phyloP scores from a whole-genome alignment of 176 grass and related monocot genomes.

The Bolboschoenus planiculmis region DNA sequence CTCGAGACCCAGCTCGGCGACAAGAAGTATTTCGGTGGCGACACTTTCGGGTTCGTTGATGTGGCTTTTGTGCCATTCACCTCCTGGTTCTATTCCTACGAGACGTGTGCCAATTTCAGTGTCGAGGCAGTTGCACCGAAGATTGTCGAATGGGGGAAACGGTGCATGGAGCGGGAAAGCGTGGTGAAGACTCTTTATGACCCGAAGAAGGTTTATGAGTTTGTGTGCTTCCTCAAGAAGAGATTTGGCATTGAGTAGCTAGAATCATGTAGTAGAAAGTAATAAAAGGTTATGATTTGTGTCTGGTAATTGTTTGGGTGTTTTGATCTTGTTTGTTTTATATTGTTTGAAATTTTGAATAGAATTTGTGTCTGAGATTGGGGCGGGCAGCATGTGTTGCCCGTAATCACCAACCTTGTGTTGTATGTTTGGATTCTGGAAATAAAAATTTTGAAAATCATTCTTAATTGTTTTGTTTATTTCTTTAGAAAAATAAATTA shows the following conservation, averaged over 20 bases:
- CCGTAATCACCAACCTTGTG: not conserved
- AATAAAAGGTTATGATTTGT: not conserved
- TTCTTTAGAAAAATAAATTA: too few species aligned
- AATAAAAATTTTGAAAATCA: not conserved
- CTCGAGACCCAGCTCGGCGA: conserved; percentile 35
- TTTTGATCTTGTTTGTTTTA: not conserved
- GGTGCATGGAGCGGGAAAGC: conserved; percentile 24
- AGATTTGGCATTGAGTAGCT: not conserved
- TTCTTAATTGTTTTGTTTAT: not conserved
- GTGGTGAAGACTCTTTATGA: conserved; percentile 23
- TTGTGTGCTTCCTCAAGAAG: conserved; percentile 32
- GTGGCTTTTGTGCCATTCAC: conserved; percentile 28
- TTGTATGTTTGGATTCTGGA: not conserved
- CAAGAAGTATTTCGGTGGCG: conserved; percentile 33
- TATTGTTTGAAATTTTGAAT: not conserved
- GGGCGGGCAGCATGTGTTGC: not conserved
- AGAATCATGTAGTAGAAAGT: not conserved
- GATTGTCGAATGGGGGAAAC: conserved; percentile 28
- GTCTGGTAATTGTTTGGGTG: not conserved
- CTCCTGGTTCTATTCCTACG: conserved; percentile 27
- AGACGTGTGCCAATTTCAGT: conserved; percentile 21
- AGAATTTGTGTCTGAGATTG: not conserved
- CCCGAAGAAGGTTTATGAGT: conserved; percentile 26
- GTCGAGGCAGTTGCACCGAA: conserved; percentile 17
- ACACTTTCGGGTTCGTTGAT: conserved; percentile 29